Evolutionary conservation across 768 basidiomycete genomes (phyloP).

Genomic region (Leucogyrophana mollusca): DNA sequence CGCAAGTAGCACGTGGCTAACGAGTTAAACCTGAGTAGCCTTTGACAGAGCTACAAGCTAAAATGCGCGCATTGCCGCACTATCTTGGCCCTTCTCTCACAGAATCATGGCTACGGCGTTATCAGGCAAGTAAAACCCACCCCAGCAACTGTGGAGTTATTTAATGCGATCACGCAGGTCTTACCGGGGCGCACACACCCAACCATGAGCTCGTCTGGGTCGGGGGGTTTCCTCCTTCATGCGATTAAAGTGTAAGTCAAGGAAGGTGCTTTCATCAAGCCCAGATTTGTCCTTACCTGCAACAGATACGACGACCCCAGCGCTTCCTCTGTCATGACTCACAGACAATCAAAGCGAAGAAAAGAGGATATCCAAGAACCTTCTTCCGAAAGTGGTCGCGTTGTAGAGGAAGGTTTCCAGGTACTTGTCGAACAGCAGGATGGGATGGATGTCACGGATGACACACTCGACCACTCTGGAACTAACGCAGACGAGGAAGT

Average conservation of each 20-base stretch:
- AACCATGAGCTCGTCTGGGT: slow-evolving; percentile 85
- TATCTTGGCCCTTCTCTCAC: slow-evolving; percentile 80
- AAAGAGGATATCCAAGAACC: slow-evolving; percentile 18
- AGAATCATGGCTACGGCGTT: slow-evolving; percentile 85
- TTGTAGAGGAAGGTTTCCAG: too few relatives aligned
- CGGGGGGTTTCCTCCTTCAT: slow-evolving; percentile 85
- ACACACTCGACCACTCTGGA: too few relatives aligned
- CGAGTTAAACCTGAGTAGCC: slow-evolving; percentile 40
- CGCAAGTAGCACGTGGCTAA: too few relatives aligned
- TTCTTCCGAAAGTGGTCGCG: not conserved
- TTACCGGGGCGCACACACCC: slow-evolving; percentile 98
- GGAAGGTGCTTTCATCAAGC: too few relatives aligned
- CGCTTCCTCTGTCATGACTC: slow-evolving; percentile 52
- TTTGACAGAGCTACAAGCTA: slow-evolving; percentile 73
- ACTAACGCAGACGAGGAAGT: too few relatives aligned
- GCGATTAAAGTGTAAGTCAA: slow-evolving; percentile 76
- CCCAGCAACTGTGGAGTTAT: not conserved
- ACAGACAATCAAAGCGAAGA: slow-evolving; percentile 43
- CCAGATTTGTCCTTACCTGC: too few relatives aligned
- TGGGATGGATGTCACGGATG: too few relatives aligned
- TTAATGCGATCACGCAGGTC: slow-evolving; percentile 39
- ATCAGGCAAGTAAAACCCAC: slow-evolving; percentile 57
- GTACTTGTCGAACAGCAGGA: too few relatives aligned
- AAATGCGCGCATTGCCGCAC: slow-evolving; percentile 60
- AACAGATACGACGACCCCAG: slow-evolving; percentile 63